A percentile compares a stretch with the other conserved stretches of the same genome.
phyloP scores from a whole-genome alignment of 331 rosid genomes.

The Quercus phellos region DNA sequence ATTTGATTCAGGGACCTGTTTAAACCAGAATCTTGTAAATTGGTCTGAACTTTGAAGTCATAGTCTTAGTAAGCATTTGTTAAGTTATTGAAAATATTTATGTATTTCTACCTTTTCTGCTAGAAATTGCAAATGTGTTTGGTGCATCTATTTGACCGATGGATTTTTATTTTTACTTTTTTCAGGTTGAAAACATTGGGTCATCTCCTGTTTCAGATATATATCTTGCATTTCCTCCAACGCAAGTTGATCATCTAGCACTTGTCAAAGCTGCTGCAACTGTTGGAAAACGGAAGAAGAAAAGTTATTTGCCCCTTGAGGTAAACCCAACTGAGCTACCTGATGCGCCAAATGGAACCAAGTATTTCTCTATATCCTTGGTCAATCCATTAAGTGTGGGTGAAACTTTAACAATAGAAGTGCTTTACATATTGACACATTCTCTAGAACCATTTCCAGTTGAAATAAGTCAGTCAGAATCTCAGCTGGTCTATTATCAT shows the following conservation, averaged over 20 bases:
- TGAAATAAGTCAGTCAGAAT: slow-evolving; percentile 86
- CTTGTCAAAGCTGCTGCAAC: slow-evolving; percentile 61
- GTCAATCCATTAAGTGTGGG: slow-evolving; percentile 52
- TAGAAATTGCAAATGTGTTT: slow-evolving; percentile 6
- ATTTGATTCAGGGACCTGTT: slow-evolving; percentile 3
- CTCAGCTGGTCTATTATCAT: slow-evolving; percentile 84
- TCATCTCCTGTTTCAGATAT: slow-evolving; percentile 67
- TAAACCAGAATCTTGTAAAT: neutral
- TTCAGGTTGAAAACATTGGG: slow-evolving; percentile 79
- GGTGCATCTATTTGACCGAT: slow-evolving; percentile 17
- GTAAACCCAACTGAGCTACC: slow-evolving; percentile 60
- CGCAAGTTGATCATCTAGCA: slow-evolving; percentile 67
- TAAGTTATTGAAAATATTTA: neutral
- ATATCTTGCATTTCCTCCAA: slow-evolving; percentile 76
- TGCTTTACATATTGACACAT: slow-evolving; percentile 71
- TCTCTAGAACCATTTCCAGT: slow-evolving; percentile 86
- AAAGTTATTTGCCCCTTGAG: slow-evolving; percentile 67
- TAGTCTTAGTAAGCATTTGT: neutral
- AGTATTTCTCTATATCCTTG: slow-evolving; percentile 55
- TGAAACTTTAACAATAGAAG: slow-evolving; percentile 70
- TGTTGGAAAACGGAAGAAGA: slow-evolving; percentile 74
- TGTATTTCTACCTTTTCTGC: neutral
- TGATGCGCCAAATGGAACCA: slow-evolving; percentile 85
- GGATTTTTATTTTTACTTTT: slow-evolving; percentile 2
- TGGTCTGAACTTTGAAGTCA: slow-evolving; percentile 1